Evolutionary conservation across 1,139 yeast genomes (phyloP), one percentile per base, ranked within the genome.

Genomic region (Saccharomyces hybrid): DNA sequence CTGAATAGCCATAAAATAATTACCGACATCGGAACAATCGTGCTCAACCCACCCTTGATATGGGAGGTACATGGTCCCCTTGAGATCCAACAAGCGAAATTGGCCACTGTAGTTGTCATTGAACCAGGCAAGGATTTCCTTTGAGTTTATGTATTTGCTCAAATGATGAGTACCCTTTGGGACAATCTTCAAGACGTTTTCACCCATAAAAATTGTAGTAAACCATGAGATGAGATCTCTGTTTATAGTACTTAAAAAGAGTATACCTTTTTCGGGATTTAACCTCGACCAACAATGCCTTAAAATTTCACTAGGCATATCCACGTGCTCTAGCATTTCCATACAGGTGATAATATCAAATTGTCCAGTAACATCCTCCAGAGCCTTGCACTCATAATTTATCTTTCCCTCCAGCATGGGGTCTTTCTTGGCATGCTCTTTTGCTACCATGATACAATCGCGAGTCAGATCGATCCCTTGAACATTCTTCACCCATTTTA

Each of bases 271-370:
- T 9, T 48, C 55, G 0, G 84, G 86, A 56, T 82, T 80, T 47
- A 91, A 81, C 56, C 83, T 80, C 38, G 75, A 68, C 68, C 90
- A 73, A 0, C 96, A 95, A 53, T 80, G 82, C 23, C 75, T 70
- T 56, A 93, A 71, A 28, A 91, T 86, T 54, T 80, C 80, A 0
- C 89, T 73, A 0, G 99, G 99, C 58, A 82, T 80, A 56, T 87
- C 88, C 1, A 91, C 97, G 69, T 93, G 99, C 68, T 93, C 99
- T 50, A 93, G 76, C 80, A 93, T 84, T 69, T 93, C 99, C 77
- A 93, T 89, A 81, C 93, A 81, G 1, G 98, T 89, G 8, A 95
- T 83, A 8, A 91, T 71, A 65, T 93, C 96, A 69, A 73, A 93
- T 32, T 77, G 80, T 8, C 68, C 67, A 5, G 69, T 63, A 27